Evolutionary conservation across 768 basidiomycete species (phyloP).

Genomic region (Lactarius sp.): DNA sequence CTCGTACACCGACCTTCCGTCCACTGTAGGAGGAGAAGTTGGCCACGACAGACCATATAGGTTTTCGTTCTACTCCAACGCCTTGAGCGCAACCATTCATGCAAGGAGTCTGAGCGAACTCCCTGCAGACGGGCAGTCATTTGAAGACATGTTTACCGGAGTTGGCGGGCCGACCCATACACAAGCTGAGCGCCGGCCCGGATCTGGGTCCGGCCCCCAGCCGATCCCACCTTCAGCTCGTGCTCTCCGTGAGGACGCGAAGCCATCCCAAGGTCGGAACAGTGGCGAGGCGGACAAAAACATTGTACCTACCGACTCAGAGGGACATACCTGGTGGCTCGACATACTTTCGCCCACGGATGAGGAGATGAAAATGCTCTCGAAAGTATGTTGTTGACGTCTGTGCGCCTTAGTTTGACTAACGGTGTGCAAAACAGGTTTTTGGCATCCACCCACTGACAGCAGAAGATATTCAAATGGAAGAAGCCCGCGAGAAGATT

Average conservation of each 20-base stretch:
- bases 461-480: slow-evolving; percentile 99
- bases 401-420: not conserved
- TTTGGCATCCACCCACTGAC: slow-evolving; percentile 97
- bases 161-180: slow-evolving; percentile 25
- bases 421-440: slow-evolving; percentile 48
- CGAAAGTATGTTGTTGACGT: slow-evolving; percentile 54
- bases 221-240: not conserved
- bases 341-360: slow-evolving; percentile 93
- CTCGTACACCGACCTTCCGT: slow-evolving; percentile 38
- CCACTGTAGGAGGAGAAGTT: slow-evolving; percentile 8
- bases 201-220: slow-evolving; percentile 6
- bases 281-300: slow-evolving; percentile 16
- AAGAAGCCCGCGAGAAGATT: slow-evolving; percentile 99
- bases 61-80: slow-evolving; percentile 98
- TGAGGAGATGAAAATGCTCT: slow-evolving; percentile 96
- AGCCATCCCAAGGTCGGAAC: not conserved
- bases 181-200: not conserved
- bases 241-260: slow-evolving; percentile 1
- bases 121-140: slow-evolving; percentile 89
- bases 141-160: slow-evolving; percentile 83
- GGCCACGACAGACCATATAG: slow-evolving; percentile 86
- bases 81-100: slow-evolving; percentile 89
- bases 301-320: slow-evolving; percentile 29
- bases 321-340: slow-evolving; percentile 93
- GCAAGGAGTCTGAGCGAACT: slow-evolving; percentile 89